Conservation (phyloP, 139 green algal genomes). For the Chlorella vulgaris region DNA sequence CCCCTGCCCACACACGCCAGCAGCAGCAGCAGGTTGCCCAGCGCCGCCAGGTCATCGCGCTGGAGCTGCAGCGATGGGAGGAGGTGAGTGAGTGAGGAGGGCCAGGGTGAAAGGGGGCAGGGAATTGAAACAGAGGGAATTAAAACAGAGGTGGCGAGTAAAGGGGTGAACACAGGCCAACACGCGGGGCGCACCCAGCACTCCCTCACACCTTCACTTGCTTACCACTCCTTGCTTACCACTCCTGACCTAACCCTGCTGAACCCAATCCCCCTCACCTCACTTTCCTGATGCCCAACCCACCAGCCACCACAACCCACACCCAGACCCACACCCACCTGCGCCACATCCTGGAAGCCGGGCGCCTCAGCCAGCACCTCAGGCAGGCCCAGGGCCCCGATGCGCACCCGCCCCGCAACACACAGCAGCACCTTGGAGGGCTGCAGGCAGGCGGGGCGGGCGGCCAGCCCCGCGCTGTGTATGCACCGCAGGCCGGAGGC, state of each 20-base stretch:
- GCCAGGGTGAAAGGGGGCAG: neutral
- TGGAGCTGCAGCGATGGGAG: constrained; percentile 25
- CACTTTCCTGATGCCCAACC: too few relatives aligned
- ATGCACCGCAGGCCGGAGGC: constrained; percentile 64
- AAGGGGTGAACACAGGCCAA: too few relatives aligned
- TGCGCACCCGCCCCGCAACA: constrained; percentile 63
- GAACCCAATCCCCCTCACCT: too few relatives aligned
- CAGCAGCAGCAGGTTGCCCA: constrained; percentile 80
- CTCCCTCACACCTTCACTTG: too few relatives aligned
- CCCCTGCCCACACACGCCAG: constrained; percentile 71
- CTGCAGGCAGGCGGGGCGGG: constrained; percentile 57
- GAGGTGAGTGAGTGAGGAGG: neutral
- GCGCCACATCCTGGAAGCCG: constrained; percentile 16
- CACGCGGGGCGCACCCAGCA: too few relatives aligned
- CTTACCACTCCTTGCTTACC: too few relatives aligned
- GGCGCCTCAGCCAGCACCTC: constrained; percentile 61
- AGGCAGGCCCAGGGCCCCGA: constrained; percentile 69
- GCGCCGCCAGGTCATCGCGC: constrained; percentile 50
- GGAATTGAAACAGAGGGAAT: too few relatives aligned
- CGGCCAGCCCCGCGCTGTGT: constrained; percentile 72
- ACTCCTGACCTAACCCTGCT: too few relatives aligned
- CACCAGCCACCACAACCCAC: too few relatives aligned
- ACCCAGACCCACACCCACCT: too few relatives aligned
- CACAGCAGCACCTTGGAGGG: constrained; percentile 85
- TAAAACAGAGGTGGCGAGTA: too few relatives aligned